Evolutionary conservation across 192 early-diverging fungal genomes (phyloP).

Genomic region (Backusella macrospora): DNA sequence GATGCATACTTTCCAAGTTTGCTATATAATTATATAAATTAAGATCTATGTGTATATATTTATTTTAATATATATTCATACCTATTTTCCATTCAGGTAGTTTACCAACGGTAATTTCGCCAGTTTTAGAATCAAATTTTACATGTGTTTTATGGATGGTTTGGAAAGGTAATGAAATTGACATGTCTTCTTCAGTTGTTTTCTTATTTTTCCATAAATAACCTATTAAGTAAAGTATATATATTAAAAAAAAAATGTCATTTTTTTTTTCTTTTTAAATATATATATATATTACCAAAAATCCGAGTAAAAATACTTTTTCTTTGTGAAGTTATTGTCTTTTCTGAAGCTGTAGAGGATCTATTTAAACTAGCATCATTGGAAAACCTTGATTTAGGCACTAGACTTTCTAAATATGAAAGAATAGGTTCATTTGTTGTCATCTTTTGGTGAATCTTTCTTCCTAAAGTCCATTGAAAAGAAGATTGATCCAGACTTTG

Average conservation of each 20-base stretch:
- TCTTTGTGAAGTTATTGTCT: neutral
- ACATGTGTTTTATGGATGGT: conserved; percentile 21
- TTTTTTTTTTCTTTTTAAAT: no score
- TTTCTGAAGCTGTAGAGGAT: neutral
- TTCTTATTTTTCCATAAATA: neutral
- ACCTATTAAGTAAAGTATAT: neutral
- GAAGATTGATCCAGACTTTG: conserved; percentile 8
- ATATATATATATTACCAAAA: neutral
- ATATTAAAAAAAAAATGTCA: neutral
- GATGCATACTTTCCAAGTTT: neutral
- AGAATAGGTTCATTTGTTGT: conserved; percentile 17
- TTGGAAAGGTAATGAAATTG: conserved; percentile 18
- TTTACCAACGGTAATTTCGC: conserved; percentile 9
- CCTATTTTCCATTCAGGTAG: conserved; percentile 15
- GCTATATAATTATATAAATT: neutral
- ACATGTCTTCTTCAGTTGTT: neutral
- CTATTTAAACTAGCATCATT: neutral
- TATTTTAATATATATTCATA: conserved; percentile 5
- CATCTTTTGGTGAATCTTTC: neutral
- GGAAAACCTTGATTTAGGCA: neutral
- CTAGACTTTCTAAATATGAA: conserved; percentile 2
- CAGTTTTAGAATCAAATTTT: conserved; percentile 9
- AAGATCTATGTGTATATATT: neutral
- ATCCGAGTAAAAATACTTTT: neutral
- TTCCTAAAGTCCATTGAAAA: neutral